Evolutionary conservation across 495 filamentous ascomycete species (phyloP).

Genomic region (Bombardia bombarda): DNA sequence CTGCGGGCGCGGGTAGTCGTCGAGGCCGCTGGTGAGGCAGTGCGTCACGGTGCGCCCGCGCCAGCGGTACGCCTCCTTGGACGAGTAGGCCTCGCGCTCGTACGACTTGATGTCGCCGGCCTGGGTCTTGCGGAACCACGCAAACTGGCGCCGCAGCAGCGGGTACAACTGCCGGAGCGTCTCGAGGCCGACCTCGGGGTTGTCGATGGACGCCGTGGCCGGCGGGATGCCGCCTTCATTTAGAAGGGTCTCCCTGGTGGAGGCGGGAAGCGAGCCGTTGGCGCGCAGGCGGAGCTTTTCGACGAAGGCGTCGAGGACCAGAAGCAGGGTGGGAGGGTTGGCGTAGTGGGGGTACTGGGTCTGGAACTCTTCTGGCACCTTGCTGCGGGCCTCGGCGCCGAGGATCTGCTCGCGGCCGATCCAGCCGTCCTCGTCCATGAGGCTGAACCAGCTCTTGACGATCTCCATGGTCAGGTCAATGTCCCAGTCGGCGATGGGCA

Average conservation of each 20-base stretch:
- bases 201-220: slow-evolving; percentile 54
- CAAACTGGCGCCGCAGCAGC: slow-evolving; percentile 82
- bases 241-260: slow-evolving; percentile 26
- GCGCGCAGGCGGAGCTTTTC: slow-evolving; percentile 55
- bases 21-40: slow-evolving; percentile 84
- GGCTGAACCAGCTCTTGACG: slow-evolving; percentile 88
- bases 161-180: slow-evolving; percentile 83
- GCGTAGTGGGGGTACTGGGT: slow-evolving; percentile 96
- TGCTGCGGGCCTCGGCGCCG: slow-evolving; percentile 87
- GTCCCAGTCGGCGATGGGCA: slow-evolving; percentile 91
- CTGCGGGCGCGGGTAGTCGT: slow-evolving; percentile 91
- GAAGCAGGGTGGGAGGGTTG: slow-evolving; percentile 94
- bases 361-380: slow-evolving; percentile 93
- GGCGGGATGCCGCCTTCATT: slow-evolving; percentile 26
- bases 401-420: slow-evolving; percentile 96
- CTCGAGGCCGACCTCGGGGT: slow-evolving; percentile 57
- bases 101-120: slow-evolving; percentile 83
- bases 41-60: slow-evolving; percentile 81
- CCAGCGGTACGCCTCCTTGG: slow-evolving; percentile 91
- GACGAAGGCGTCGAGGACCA: slow-evolving; percentile 75
- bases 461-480: slow-evolving; percentile 86
- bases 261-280: slow-evolving; percentile 28
- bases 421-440: slow-evolving; percentile 97
- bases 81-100: slow-evolving; percentile 77
- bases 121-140: slow-evolving; percentile 93